These are phyloP conservation scores for Chrysanthemum makinoi DNA, from an alignment of 129 eudicot genomes.

Conservation along the genomic window DNA sequence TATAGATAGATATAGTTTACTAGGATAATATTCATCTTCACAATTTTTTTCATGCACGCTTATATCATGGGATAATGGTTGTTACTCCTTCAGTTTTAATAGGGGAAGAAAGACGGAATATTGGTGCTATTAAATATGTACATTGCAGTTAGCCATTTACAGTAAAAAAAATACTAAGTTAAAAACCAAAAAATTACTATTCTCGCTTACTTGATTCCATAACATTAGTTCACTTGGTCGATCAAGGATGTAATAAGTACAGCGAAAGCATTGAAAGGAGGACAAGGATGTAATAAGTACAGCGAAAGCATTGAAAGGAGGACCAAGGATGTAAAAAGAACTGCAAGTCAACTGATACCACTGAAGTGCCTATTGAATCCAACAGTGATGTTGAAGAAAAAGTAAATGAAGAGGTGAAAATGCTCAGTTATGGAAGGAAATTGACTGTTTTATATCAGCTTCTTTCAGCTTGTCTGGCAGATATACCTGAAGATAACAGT, in stretches of 20 bases:
- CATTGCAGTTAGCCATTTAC: not conserved
- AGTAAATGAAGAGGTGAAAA: conserved; percentile 54
- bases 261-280: conserved; percentile 47
- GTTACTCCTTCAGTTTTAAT: no score
- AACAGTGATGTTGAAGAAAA: conserved; percentile 39
- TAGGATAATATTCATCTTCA: no score
- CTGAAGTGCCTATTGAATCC: conserved; percentile 32
- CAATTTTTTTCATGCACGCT: no score
- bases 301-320: no score
- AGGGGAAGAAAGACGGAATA: no score
- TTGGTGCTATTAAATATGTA: not conserved
- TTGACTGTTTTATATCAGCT: conserved; percentile 78
- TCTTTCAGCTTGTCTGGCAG: conserved; percentile 87
- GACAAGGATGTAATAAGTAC: no score
- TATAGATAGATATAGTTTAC: not conserved
- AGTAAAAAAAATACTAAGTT: not conserved
- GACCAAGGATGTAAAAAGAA: no score
- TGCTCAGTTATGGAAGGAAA: conserved; percentile 68
- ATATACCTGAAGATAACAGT: conserved; percentile 49
- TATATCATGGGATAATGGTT: no score
- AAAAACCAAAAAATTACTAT: not conserved
- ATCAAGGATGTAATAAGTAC: conserved; percentile 57
- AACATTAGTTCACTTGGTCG: conserved; percentile 20
- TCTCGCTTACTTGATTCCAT: not conserved
- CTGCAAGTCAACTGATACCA: conserved; percentile 42